Evolutionary conservation across 495 filamentous ascomycete species (phyloP).

Genomic region (Pseudotulostoma volvatum): DNA sequence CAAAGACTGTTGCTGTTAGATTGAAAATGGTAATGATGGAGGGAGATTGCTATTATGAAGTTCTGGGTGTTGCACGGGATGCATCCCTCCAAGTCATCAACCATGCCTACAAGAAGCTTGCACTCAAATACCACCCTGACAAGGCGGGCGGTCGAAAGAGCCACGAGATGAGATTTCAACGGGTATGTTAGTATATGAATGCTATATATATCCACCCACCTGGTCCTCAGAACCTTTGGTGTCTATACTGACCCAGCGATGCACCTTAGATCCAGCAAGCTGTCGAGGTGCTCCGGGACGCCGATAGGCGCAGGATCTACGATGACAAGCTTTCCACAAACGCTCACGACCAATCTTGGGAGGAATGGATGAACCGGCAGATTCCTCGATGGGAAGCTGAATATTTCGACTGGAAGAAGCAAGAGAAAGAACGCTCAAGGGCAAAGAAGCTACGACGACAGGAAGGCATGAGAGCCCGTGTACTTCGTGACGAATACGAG

Average conservation of each 20-base stretch:
- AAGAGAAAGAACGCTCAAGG: constrained; percentile 2
- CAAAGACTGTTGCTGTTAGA: too few species aligned
- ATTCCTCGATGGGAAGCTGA: neutral
- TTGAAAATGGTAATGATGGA: too few species aligned
- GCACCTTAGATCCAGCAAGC: constrained; percentile 21
- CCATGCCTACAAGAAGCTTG: constrained; percentile 29
- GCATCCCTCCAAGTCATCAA: constrained; percentile 27
- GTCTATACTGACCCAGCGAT: neutral
- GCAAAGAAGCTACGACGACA: constrained; percentile 2
- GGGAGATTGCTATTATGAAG: constrained; percentile 16
- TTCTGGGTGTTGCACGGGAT: constrained; percentile 18
- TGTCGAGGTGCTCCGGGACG: constrained; percentile 23
- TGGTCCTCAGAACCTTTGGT: neutral
- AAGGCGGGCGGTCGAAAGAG: constrained; percentile 32
- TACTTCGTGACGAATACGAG: constrained; percentile 7
- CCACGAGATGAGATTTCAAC: constrained; percentile 28
- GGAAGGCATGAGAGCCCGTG: constrained; percentile 6
- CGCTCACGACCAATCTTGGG: neutral
- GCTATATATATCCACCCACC: neutral
- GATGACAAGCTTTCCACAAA: constrained; percentile 6
- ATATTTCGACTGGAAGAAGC: neutral
- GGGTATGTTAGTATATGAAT: constrained; percentile 9
- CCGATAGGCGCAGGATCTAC: constrained; percentile 11
- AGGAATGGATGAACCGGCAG: neutral
- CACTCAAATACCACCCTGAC: constrained; percentile 44